Conservation (phyloP, 2,329 filamentous ascomycete genomes). For the Lachnum nothofagi region DNA sequence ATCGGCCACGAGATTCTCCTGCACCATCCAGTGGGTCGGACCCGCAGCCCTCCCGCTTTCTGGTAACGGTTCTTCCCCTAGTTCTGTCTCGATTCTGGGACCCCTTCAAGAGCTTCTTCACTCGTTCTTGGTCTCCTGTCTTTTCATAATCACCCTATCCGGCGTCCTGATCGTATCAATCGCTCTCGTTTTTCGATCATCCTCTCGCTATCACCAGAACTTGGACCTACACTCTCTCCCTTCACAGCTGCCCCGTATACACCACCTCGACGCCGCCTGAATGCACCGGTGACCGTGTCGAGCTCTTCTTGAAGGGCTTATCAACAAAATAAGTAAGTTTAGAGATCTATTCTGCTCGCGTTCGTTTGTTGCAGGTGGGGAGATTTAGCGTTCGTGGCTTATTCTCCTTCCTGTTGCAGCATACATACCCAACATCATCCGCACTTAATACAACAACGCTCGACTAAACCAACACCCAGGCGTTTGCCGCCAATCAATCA, state of each 20-base stretch:
- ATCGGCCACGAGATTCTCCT: constrained; percentile 27
- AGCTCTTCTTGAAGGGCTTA: constrained; percentile 32
- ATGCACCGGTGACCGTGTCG: constrained; percentile 30
- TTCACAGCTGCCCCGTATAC: constrained; percentile 3
- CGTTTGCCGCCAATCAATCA: constrained; percentile 29
- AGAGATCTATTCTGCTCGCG: constrained; percentile 1
- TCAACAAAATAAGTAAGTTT: constrained; percentile 21
- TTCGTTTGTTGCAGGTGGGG: constrained; percentile 12
- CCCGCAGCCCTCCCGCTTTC: constrained; percentile 29
- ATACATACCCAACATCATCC: constrained; percentile 15
- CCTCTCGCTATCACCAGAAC: neutral
- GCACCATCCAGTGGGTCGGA: constrained; percentile 20
- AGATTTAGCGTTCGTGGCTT: constrained; percentile 16
- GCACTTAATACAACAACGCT: constrained; percentile 6
- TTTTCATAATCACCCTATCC: constrained; percentile 12
- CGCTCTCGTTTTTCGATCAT: neutral
- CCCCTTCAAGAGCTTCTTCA: constrained; percentile 10
- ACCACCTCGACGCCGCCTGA: constrained; percentile 23
- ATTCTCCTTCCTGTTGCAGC: constrained; percentile 14
- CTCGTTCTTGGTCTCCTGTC: constrained; percentile 16
- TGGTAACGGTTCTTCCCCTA: constrained; percentile 23
- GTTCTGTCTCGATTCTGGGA: neutral
- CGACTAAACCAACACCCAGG: neutral
- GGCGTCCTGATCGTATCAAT: constrained; percentile 15
- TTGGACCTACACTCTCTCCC: neutral